phyloP scores from a whole-genome alignment of 2,329 filamentous ascomycete species.

The Fusarium avenaceum region DNA sequence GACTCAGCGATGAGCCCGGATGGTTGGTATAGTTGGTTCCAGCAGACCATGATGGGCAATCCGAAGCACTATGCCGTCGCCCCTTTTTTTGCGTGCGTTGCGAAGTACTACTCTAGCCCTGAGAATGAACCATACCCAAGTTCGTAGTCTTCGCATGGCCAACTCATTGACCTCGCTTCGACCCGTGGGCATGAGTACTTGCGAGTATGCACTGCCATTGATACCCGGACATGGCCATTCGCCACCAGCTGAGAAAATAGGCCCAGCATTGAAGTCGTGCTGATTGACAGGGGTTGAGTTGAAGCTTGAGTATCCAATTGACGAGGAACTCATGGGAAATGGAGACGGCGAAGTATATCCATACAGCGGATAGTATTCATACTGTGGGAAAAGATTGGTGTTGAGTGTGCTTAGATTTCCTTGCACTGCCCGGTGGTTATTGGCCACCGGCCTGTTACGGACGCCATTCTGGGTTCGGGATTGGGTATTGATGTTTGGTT shows the following conservation, averaged over 20 bases:
- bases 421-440: constrained; percentile 18
- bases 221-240: neutral
- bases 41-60: constrained; percentile 3
- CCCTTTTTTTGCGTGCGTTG: constrained; percentile 8
- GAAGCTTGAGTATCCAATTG: constrained; percentile 11
- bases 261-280: constrained; percentile 4
- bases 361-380: constrained; percentile 5
- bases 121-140: constrained; percentile 20
- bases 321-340: constrained; percentile 6
- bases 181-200: neutral
- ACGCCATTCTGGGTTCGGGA: constrained; percentile 4
- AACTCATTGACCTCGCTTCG: constrained; percentile 4
- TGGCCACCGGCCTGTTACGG: constrained; percentile 17
- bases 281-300: neutral
- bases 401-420: constrained; percentile 15
- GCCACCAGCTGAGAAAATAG: neutral
- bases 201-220: neutral
- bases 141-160: constrained; percentile 8
- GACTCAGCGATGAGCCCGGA: neutral
- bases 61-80: constrained; percentile 11
- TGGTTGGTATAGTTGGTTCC: neutral
- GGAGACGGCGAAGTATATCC: constrained; percentile 24
- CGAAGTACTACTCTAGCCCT: constrained; percentile 10
- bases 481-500: constrained; percentile 15
- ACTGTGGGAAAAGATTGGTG: constrained; percentile 13